Evolutionary conservation across 148 eudicot genomes (phyloP), one percentile per base, ranked within the genome.

Genomic region (Gaultheria prostrata): DNA sequence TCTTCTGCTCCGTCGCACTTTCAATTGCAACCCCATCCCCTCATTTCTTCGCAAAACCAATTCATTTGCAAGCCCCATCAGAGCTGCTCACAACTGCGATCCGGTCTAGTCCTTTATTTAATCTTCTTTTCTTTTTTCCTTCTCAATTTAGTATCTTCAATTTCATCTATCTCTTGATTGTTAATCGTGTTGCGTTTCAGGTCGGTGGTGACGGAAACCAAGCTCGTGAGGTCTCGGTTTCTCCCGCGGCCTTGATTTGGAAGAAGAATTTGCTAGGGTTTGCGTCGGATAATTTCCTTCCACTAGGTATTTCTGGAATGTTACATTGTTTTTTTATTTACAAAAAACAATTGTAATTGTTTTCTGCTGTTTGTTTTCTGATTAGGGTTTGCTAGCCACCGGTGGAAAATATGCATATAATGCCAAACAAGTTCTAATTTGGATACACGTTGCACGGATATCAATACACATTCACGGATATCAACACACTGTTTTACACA

Each of bases 281-380:
- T 80, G 88, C 85, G 18, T 56, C 88, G 30, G 84, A 83, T 84
- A 92, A 93, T 85, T 89, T 93, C 86, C 92, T 93, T 59, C 97
- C 94, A 21, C 87, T 93, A 84, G 97, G 97, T 93, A 89, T 73
- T 82, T 30, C 33, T 57, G 43, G 33, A 61, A 43, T 24, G 26
- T 17, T 15, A 14, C 48, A 59, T 3, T 30, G 59, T 35, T 72
- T 21, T 0, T 39, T 39, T 39, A 39, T 39, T 39, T 39, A 39
- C 6, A 5, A 39, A 39, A 39, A 39, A 39, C 43, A 39, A 39
- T 39, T 39, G 43, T 39, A 39, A 39, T 6, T 4, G 43, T 4
- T 39, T 3, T 39, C 43, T 53, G 2, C 1, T 24, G 5, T 3
- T 50, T 3, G 48, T 21, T 50, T 4, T 56, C 6, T 39, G 14